These are phyloP conservation scores for Phytophthora cryptogea DNA, from an alignment of 352 stramenopile species.

Conservation along the genomic window DNA sequence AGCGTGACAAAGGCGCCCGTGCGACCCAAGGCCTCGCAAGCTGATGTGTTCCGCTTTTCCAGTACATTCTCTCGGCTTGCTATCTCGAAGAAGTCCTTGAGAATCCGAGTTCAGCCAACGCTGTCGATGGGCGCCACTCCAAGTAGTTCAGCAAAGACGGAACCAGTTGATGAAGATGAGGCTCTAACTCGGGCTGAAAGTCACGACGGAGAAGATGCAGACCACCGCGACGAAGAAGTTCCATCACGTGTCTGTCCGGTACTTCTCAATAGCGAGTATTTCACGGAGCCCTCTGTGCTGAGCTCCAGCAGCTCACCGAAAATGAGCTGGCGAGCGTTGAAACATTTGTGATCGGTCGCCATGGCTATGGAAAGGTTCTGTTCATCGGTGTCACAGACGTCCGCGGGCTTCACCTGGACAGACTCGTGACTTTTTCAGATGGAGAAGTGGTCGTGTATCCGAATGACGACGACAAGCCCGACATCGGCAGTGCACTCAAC, in stretches of 20 bases:
- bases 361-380: constrained; percentile 39
- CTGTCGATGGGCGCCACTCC: not conserved
- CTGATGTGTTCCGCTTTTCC: constrained; percentile 22
- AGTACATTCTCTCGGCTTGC: constrained; percentile 27
- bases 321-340: constrained; percentile 44
- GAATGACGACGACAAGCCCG: constrained; percentile 44
- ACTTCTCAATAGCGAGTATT: constrained; percentile 46
- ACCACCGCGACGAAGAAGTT: not conserved
- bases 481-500: constrained; percentile 44
- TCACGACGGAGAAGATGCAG: not conserved
- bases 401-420: constrained; percentile 49
- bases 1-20: not conserved
- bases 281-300: constrained; percentile 38
- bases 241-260: constrained; percentile 20
- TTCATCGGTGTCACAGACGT: constrained; percentile 51
- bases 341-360: constrained; percentile 46
- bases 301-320: constrained; percentile 44
- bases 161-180: not conserved
- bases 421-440: constrained; percentile 42
- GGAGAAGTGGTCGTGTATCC: constrained; percentile 54
- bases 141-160: not conserved
- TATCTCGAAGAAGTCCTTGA: constrained; percentile 17
- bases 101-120: constrained; percentile 10
- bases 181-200: not conserved
- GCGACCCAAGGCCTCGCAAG: constrained; percentile 2